Conservation (phyloP, 2,329 filamentous ascomycete species). For the Aspergillus sp. region DNA sequence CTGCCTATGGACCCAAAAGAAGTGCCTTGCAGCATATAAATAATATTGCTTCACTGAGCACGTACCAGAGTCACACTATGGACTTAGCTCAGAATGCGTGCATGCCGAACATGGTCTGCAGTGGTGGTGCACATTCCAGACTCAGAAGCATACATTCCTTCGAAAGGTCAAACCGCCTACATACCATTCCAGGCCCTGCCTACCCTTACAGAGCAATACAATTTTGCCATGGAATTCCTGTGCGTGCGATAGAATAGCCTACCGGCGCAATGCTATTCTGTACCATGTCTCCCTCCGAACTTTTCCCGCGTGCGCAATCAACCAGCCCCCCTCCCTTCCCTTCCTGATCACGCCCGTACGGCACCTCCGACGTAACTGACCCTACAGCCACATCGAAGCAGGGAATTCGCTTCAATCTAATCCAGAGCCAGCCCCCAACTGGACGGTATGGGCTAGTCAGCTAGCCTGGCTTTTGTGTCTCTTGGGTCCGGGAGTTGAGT, state of each 20-base stretch:
- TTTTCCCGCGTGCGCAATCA: neutral
- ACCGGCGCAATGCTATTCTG: too few species aligned
- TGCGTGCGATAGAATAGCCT: too few species aligned
- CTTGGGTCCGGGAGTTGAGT: too few species aligned
- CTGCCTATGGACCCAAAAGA: too few species aligned
- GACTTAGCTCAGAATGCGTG: too few species aligned
- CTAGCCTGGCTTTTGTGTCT: too few species aligned
- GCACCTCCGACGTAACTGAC: neutral
- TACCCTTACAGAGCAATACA: slow-evolving; percentile 3
- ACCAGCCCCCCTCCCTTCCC: neutral
- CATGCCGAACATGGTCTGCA: too few species aligned
- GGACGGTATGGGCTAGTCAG: slow-evolving; percentile 12
- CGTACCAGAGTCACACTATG: too few species aligned
- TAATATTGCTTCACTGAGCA: too few species aligned
- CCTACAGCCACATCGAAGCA: neutral
- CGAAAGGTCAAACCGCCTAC: neutral
- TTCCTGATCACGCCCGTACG: neutral
- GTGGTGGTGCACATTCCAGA: too few species aligned
- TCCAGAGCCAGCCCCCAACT: neutral
- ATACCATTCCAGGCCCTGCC: slow-evolving; percentile 8
- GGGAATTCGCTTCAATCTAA: neutral
- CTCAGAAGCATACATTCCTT: neutral
- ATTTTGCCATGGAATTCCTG: neutral
- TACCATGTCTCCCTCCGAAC: too few species aligned
- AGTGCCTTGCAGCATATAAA: too few species aligned